Percentiles rank a stretch among this genome's conserved stretches.
Conservation (phyloP, 768 basidiomycete species). For the Pluteus cervinus region DNA sequence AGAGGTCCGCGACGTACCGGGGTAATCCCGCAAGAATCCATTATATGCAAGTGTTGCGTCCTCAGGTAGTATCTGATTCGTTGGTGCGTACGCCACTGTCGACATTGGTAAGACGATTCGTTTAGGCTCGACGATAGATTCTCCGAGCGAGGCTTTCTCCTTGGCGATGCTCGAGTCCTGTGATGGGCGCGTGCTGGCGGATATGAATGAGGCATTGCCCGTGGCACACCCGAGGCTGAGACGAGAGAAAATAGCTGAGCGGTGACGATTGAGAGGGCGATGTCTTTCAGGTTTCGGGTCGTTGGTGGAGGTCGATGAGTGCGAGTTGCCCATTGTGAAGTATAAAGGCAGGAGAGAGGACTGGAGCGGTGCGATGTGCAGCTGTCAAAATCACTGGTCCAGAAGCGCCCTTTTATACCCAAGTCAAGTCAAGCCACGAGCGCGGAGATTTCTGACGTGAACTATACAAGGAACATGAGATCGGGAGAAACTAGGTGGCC, state of each 20-base stretch:
- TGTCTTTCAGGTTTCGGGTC: conserved; percentile 13
- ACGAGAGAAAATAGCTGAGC: conserved; percentile 30
- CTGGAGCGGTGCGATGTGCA: conserved; percentile 9
- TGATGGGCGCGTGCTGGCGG: conserved; percentile 23
- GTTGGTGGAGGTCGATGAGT: conserved; percentile 14
- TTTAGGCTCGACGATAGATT: too few relatives aligned
- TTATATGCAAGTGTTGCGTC: conserved; percentile 38
- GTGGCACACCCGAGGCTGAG: conserved; percentile 34
- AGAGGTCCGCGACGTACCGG: conserved; percentile 18
- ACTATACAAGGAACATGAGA: not conserved
- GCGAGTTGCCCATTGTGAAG: conserved; percentile 26
- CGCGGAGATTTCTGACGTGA: not conserved
- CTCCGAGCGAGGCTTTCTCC: conserved; percentile 15
- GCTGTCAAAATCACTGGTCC: not conserved
- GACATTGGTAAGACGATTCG: not conserved
- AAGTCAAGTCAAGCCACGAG: not conserved
- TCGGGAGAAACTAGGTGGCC: conserved; percentile 6
- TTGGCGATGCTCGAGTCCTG: conserved; percentile 29
- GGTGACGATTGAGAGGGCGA: conserved; percentile 21
- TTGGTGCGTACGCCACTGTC: conserved; percentile 19
- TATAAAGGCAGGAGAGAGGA: conserved; percentile 7
- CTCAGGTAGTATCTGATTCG: conserved; percentile 21
- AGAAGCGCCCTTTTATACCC: too few relatives aligned
- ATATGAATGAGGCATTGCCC: conserved; percentile 25
- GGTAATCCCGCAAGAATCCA: conserved; percentile 40